Conservation (phyloP, 1,139 yeast species). For the Taiozyma sp. region DNA sequence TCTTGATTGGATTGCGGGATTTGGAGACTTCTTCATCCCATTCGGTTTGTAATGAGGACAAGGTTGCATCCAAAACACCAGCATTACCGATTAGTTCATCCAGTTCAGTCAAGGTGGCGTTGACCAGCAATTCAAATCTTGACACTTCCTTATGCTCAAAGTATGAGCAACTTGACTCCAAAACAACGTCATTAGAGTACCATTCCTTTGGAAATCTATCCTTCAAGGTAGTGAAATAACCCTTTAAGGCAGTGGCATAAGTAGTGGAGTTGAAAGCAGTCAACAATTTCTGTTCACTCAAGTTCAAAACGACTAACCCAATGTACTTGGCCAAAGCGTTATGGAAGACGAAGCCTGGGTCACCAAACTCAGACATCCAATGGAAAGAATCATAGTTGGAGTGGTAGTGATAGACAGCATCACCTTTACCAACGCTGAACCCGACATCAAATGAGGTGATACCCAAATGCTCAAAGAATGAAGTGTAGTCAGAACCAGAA, state of each 20-base stretch:
- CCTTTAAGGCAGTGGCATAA: slow-evolving; percentile 35
- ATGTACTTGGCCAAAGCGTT: slow-evolving; percentile 45
- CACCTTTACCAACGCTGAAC: slow-evolving; percentile 35
- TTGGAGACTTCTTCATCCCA: slow-evolving; percentile 22
- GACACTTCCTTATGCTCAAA: slow-evolving; percentile 7
- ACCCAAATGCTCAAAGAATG: slow-evolving; percentile 61
- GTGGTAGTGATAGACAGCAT: slow-evolving; percentile 62
- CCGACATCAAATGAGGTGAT: slow-evolving; percentile 59
- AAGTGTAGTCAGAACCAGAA: slow-evolving; percentile 66
- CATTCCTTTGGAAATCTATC: slow-evolving; percentile 34
- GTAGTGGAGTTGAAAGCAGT: slow-evolving; percentile 36
- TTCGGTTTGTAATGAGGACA: slow-evolving; percentile 23
- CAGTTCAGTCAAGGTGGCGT: slow-evolving; percentile 12
- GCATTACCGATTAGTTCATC: slow-evolving; percentile 16
- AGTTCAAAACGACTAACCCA: slow-evolving; percentile 41
- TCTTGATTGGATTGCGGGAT: slow-evolving; percentile 23
- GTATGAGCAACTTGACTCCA: background rate
- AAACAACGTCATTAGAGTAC: slow-evolving; percentile 21
- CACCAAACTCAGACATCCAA: slow-evolving; percentile 59
- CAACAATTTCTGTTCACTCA: slow-evolving; percentile 41
- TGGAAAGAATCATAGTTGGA: slow-evolving; percentile 62
- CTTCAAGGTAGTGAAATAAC: slow-evolving; percentile 29
- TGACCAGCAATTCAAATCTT: slow-evolving; percentile 10
- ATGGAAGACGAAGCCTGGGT: slow-evolving; percentile 52
- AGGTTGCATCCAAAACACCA: slow-evolving; percentile 24